Evolutionary conservation across 2,329 filamentous ascomycete species (phyloP), one percentile per base, ranked within the genome.

Genomic region (Lachnellula occidentalis): DNA sequence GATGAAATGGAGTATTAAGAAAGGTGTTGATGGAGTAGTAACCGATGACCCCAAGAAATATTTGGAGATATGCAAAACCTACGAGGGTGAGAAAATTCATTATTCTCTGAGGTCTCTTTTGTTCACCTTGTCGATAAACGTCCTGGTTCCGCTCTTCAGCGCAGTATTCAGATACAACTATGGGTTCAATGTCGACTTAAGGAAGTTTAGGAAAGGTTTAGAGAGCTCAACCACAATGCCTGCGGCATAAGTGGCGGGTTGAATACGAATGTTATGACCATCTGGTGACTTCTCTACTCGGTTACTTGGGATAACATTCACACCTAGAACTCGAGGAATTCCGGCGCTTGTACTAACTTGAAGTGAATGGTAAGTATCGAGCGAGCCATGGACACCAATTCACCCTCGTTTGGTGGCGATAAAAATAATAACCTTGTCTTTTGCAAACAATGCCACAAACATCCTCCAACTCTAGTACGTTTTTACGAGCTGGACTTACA

Each of bases 41-140:
- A 95, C 91, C 0, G 92, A 96, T 66, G 85, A 96, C 62, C 88
- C 89, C 1, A 79, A 79, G 66, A 71, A 79, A 60, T 92, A 85
- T 65, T 67, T 84, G 22, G 78, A 86, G 45, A 77, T 90, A 2
- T 82, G 80, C 58, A 65, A 75, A 3, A 51, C 50, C 14, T 69
- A 65, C 27, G 51, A 66, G 21, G 64, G 66, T 17, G 61, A 62
- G 48, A 54, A 56, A n/a, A 36, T 61, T 8, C 51, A 53, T 31
- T 41, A 62, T 2, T 42, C 55, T 11, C 24, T 62, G 22, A 50
- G 48, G 17, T 34, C 54, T 5, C 62, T 59, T 60, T 47, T 47
- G 15, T 24, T 24, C 11, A 48, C 62, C 24, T 42, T 67, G 24
- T 56, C 51, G 34, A 51, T 63, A 15, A 62, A 60, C 43, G n/a